Base-by-base conservation (phyloP, 2,329 filamentous ascomycete species). In the Tolypocladium cylindrosporum region DNA sequence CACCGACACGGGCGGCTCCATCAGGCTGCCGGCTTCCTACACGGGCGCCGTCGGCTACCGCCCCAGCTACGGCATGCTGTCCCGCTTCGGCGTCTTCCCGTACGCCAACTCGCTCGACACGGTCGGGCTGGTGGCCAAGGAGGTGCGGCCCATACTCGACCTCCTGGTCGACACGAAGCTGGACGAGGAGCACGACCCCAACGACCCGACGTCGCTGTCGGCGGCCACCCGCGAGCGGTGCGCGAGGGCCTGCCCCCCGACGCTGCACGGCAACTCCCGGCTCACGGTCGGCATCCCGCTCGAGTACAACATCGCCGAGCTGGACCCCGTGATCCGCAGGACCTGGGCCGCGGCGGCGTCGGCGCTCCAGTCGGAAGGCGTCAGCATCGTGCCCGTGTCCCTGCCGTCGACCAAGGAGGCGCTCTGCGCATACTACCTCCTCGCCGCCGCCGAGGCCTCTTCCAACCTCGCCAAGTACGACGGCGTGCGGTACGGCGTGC, bases 391-490 rank as follows among this genome's bases (percentile, higher is more conserved):
- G 13, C 82, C 89, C 1, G 82, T 97, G 19, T 90, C 88, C 2
- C 79, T 99, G 5, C 92, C 93, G 0, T 84, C 87, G 0, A 99
- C 93, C 1, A 87, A 85, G 61, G 86, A 90, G 64, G 93, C 94
- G 0, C 82, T 99, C 0, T 90, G 91, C 24, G 89, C 94, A 40
- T 99, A 99, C 76, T 99, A 99, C 72, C 83, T 99, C 58, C 85
- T 99, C 58, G 95, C 94, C 0, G 91, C 94, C 0, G 93, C 94
- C 19, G 94, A 99, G 74, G 94, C 94, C 4, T 91, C 91, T 1
- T 97, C 93, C 19, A 99, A 99, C 67, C 83, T 99, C 2, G 90
- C 94, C 58, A 97, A 96, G 71, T 99, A 97, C 71, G 95, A 99
- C 66, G 94, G 94, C 24, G 85, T 97, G n/a, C 88, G 94, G 13